Evolutionary conservation across 345 rosid species (phyloP), one percentile per base, ranked within the genome.

Genomic region (Populus alba): DNA sequence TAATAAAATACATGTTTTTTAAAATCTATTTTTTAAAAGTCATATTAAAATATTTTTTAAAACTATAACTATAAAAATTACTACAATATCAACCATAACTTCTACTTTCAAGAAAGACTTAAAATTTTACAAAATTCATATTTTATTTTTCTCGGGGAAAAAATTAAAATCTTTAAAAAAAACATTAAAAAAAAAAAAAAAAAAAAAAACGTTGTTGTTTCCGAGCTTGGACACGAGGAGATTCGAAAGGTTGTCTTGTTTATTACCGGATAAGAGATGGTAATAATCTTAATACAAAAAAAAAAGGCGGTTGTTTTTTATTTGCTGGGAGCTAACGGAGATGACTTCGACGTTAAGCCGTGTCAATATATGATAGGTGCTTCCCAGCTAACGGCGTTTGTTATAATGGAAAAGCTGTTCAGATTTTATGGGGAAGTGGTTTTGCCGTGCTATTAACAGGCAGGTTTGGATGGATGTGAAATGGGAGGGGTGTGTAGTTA

Each of bases 381-480:
- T 10, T 2, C 1, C 15, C 27, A 25, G 39, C 12, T 84, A 83
- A 90, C 94, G 90, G 76, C 75, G 91, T 87, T 79, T 83, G 80
- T 74, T 75, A 72, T 55, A 75, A 78, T 75, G 85, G 83, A 85
- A 85, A 89, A 87, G 89, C 69, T 87, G 89, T 89, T 85, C 85
- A 83, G 88, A 85, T 86, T 89, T 87, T 87, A 85, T 77, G 83
- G 90, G 89, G 85, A 87, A 91, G 77, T 85, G 89, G 87, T 75
- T 65, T 86, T 91, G 94, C 90, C 92, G 92, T 87, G 91, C 92
- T 82, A 83, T 86, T 77, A 87, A 91, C 97, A 81, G 87, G 93
- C 93, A 91, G 85, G 90, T 86, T 84, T 84, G 80, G 87, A 84
- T 80, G 86, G 87, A 65, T 29, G 76, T 39, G 72, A 70, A n/a